Percentiles rank a stretch among this genome's conserved stretches.
Evolutionary conservation across 768 basidiomycete genomes (phyloP).

Genomic region (Trametes cingulata): DNA sequence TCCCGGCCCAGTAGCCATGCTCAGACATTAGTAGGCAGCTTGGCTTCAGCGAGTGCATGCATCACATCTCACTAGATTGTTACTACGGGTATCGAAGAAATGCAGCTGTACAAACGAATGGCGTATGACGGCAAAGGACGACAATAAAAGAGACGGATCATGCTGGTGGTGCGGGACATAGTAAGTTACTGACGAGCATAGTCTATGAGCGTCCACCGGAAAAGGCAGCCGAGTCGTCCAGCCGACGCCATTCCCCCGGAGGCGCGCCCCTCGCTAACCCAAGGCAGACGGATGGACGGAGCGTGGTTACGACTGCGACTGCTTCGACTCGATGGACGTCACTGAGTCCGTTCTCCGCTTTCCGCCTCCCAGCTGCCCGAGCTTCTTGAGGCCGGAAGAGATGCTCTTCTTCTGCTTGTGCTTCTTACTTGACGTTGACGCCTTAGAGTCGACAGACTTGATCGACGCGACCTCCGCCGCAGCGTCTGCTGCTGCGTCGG

Average conservation of each 20-base stretch:
- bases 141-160: conserved; percentile 1
- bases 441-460: conserved; percentile 38
- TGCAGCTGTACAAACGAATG: conserved; percentile 27
- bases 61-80: conserved; percentile 23
- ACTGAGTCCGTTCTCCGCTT: conserved; percentile 55
- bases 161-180: conserved; percentile 2
- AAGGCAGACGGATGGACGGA: conserved; percentile 5
- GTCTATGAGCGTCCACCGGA: conserved; percentile 22
- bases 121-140: conserved; percentile 1
- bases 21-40: too few species aligned
- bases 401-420: conserved; percentile 62
- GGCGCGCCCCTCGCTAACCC: conserved; percentile 8
- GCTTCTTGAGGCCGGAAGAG: conserved; percentile 55
- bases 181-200: conserved; percentile 21
- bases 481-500: conserved; percentile 27
- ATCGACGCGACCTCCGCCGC: conserved; percentile 30
- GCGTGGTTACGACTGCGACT: conserved; percentile 7
- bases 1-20: too few species aligned
- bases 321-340: conserved; percentile 46
- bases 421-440: conserved; percentile 33
- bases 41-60: background rate
- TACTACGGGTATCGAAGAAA: conserved; percentile 29
- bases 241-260: conserved; percentile 1
- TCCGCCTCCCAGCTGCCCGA: conserved; percentile 45
- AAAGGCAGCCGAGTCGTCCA: background rate